Evolutionary conservation across 202 grass and related monocot species (phyloP), one percentile per base, ranked within the genome.

Genomic region (Schoenoplectus triqueter): DNA sequence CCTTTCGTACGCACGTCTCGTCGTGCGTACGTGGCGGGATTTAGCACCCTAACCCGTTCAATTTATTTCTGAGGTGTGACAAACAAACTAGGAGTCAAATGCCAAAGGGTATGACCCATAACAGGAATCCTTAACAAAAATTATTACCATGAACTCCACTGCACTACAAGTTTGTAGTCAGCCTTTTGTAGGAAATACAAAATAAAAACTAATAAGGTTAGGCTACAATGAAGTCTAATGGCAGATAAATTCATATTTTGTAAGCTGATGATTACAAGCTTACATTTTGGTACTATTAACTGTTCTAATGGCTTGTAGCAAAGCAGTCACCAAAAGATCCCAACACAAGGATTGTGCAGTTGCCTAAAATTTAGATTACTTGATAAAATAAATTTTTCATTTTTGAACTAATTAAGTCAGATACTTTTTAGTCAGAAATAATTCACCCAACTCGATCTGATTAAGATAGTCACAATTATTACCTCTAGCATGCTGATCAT

Each of bases 311-410:
- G 80, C 90, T 97, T 72, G 86, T 93, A 4, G 95, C 92, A 97
- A 88, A 14, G 95, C 95, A 47, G 95, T 97, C 84, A 97, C 91
- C 65, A 97, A 52, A 18, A 97, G 85, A 80, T 92, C 95, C 4
- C 31, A 97, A 67, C 9, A 93, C 93, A 13, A 97, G 89, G 92
- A 92, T 41, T 97, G 95, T 2, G 95, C 92, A 5, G 89, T 97
- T 52, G 95, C 92, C 95, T 97, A 86, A 39, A 0, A 64, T 70
- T 64, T 4, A 64, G 54, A 49, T 10, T 1, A 19, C 48, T 19
- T 72, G 0, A 49, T 4, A 72, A 31, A 31, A 31, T 31, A 31
- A 0, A 0, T 31, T 31, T 51, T 51, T 51, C 70, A 71, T 73
- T 73, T 51, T 51, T 51, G 7, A 6, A 73, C 49, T 45, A 19